Percentiles rank a stretch among this genome's conserved stretches.
These are phyloP conservation scores for Trichoderma pleuroti DNA, from an alignment of 2,329 filamentous ascomycete species.

Conservation along the genomic window DNA sequence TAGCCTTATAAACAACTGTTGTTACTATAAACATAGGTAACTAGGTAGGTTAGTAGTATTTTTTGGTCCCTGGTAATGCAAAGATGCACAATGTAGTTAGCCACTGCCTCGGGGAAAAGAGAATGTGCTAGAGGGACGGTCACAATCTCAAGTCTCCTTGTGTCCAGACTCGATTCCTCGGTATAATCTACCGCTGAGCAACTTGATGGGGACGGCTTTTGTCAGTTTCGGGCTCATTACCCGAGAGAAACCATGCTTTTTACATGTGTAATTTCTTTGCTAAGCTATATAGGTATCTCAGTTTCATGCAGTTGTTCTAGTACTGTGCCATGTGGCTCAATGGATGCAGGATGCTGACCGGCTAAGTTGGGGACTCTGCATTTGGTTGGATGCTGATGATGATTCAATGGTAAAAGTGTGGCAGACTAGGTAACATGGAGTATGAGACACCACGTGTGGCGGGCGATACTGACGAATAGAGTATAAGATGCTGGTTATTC, in stretches of 20 bases:
- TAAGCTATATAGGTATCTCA: not conserved
- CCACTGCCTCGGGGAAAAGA: rapidly evolving
- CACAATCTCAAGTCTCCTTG: not conserved
- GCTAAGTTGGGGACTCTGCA: not conserved
- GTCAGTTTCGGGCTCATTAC: not conserved
- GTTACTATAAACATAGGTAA: not conserved
- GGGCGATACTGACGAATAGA: not conserved
- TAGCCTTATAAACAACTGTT: not conserved
- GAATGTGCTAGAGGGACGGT: not conserved
- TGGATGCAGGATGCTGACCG: not conserved
- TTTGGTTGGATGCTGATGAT: not conserved
- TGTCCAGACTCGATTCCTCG: not conserved
- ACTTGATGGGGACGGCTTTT: not conserved
- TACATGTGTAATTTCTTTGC: not conserved
- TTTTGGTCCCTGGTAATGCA: not conserved
- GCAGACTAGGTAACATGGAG: not conserved
- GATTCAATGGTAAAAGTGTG: not conserved
- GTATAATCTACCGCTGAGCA: not conserved
- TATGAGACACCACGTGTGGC: not conserved
- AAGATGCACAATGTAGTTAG: not conserved
- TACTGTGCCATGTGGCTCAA: not conserved
- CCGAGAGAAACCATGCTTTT: not conserved
- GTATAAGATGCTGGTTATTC: not conserved
- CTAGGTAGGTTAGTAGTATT: too few species aligned
- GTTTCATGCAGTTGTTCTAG: not conserved